Evolutionary conservation across 306 rosid species (phyloP), one percentile per base, ranked within the genome.

Genomic region (Sphenostylis stenocarpa): DNA sequence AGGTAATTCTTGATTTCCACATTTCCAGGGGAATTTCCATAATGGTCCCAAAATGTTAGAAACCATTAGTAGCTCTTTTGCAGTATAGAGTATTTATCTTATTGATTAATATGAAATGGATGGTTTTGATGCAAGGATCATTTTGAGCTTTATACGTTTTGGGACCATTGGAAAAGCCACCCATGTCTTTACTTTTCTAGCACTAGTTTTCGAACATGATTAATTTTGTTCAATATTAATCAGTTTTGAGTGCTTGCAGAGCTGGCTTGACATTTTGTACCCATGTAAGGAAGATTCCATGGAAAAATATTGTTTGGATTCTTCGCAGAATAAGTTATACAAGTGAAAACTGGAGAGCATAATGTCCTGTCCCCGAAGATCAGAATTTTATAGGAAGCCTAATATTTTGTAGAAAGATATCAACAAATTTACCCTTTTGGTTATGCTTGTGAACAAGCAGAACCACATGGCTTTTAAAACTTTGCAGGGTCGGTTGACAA

Each of bases 1-100:
- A 85, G 98, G 98, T 89, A 80, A 26, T 43, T 11, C 28, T 67
- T 53, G 3, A 14, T 49, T 53, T 5, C 38, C 65, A 28, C 65
- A 58, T 26, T 0, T 28, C 41, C 3, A 60, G 21, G 20, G 7
- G 34, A 60, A 29, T 60, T 60, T 28, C 39, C 66, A 60, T 29
- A 29, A 16, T 60, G 66, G 21, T 60, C 21, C 48, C 43, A 16
- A 31, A n/a, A 33, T 34, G n/a, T 34, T 33, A 62, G 15, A 45
- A 29, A 29, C 43, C 44, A 31, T 29, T 0, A 33, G 5, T 33
- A 36, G 21, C 8, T 20, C 16, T 64, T 64, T 64, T 38, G 4
- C 20, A 12, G 19, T 65, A 20, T 65, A 2, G 6, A 65, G 2
- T 65, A 17, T 39, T 12, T 19, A 9, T 19, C 68, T 64, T 19